Conservation (phyloP, 345 rosid genomes). For the Salix udensis region DNA sequence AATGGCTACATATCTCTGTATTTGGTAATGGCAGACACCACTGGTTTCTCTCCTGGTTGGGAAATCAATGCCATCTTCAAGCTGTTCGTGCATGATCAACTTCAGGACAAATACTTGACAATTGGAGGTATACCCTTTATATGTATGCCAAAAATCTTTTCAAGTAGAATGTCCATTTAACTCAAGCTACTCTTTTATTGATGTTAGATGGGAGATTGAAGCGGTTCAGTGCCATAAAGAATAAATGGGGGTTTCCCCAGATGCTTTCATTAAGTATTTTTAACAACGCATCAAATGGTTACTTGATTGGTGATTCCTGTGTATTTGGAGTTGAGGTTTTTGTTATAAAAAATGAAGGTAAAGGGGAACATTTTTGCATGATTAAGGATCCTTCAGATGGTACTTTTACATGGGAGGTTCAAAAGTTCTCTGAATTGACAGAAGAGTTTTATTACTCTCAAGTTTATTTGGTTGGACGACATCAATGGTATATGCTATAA, state of each 20-base stretch:
- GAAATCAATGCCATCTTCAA: no score
- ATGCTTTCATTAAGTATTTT: not conserved
- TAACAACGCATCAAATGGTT: not conserved
- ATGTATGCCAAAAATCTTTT: no score
- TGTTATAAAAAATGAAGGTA: not conserved
- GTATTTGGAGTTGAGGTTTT: slow-evolving; percentile 2
- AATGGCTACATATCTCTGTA: no score
- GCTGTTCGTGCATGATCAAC: no score
- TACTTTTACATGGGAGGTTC: not conserved
- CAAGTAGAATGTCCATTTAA: no score
- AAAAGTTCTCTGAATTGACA: not conserved
- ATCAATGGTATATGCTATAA: no score
- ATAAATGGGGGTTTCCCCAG: not conserved
- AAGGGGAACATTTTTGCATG: not conserved
- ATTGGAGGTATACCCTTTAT: no score
- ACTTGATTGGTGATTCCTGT: slow-evolving; percentile 4
- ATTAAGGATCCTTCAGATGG: not conserved
- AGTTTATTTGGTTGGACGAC: no score
- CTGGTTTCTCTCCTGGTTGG: not conserved
- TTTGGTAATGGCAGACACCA: not conserved
- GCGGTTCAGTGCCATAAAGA: not conserved
- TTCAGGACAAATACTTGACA: no score
- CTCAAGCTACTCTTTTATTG: no score
- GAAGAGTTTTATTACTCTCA: no score
- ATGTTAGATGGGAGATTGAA: no score